Evolutionary conservation across 1,284 basidiomycete genomes (phyloP), one percentile per base, ranked within the genome.

Genomic region (Marasmius fiardii): DNA sequence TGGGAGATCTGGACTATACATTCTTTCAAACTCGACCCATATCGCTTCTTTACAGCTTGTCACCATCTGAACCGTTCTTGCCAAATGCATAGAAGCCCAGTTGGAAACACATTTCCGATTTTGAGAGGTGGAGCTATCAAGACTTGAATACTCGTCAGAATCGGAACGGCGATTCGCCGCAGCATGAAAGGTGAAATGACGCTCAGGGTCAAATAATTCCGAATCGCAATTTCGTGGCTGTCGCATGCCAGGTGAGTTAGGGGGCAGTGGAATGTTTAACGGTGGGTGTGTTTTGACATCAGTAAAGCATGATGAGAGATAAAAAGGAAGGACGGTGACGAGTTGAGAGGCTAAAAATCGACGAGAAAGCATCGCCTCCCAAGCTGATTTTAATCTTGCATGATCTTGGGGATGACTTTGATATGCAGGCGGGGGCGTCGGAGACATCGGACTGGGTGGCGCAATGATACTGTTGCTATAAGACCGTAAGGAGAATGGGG

Each of bases 31-130:
- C 64, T 85, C 83, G 14, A 68, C 67, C 79, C 80, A 86, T 35
- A 90, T 81, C n/a, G 82, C 79, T 50, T 86, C 84, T 62, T 87
- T 87, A 71, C 86, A 89, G 10, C 76, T 78, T 16, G 67, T 65
- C 24, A 89, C 75, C 16, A 77, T 79, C 31, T 74, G 73, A 16
- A 89, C 76, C 24, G 72, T 76, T 58, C 77, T 78, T 14, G 79
- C 81, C 20, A 90, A 73, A 64, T 89, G 87, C 78, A 90, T 83
- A 12, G 76, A 71, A 7, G 77, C 75, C 71, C 78, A 81, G 18
- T 70, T 68, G n/a, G 74, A 70, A 48, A 75, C 48, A 10, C 51
- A 48, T 21, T 59, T 58, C 16, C 47, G 50, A 20, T 33, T 18
- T 34, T 48, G 43, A 12, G 41, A 50, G n/a, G 21, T 23, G 23